A percentile compares a stretch with the other conserved stretches of the same genome.
Evolutionary conservation across 73 alveolate genomes (phyloP).

Genomic region (Stentor roeselii): DNA sequence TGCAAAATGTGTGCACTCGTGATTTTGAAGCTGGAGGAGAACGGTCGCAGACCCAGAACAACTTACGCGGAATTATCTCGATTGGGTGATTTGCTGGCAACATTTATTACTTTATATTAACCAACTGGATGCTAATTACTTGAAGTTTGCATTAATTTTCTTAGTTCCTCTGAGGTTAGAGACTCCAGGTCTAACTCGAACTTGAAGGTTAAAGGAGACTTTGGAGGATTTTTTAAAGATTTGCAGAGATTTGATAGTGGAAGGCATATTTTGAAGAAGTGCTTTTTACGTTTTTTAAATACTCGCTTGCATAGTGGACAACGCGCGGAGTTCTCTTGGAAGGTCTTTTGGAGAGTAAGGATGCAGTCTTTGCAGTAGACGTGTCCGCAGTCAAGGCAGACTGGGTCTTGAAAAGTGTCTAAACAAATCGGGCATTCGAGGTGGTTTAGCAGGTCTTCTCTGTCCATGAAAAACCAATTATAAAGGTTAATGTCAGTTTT

Average conservation of each 20-base stretch:
- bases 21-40: too few relatives aligned
- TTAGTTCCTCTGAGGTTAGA: background rate
- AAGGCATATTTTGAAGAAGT: background rate
- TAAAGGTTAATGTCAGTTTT: too few relatives aligned
- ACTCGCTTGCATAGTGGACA: background rate
- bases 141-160: too few relatives aligned
- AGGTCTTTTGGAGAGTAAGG: background rate
- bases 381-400: conserved; percentile 25
- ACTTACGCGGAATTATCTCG: too few relatives aligned
- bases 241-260: background rate
- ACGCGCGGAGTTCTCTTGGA: background rate
- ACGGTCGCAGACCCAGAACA: too few relatives aligned
- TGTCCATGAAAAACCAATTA: too few relatives aligned
- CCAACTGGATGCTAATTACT: too few relatives aligned
- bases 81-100: too few relatives aligned
- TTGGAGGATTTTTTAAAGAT: background rate
- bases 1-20: too few relatives aligned
- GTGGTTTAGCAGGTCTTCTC: background rate
- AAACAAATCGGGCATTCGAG: conserved; percentile 29
- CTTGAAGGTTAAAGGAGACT: background rate
- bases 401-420: conserved; percentile 22
- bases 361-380: conserved; percentile 20
- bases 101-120: too few relatives aligned
- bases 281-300: background rate
- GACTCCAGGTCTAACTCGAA: background rate